Evolutionary conservation across 1,284 basidiomycete species (phyloP), one percentile per base, ranked within the genome.

Genomic region (Fistulinella cinereoalba): DNA sequence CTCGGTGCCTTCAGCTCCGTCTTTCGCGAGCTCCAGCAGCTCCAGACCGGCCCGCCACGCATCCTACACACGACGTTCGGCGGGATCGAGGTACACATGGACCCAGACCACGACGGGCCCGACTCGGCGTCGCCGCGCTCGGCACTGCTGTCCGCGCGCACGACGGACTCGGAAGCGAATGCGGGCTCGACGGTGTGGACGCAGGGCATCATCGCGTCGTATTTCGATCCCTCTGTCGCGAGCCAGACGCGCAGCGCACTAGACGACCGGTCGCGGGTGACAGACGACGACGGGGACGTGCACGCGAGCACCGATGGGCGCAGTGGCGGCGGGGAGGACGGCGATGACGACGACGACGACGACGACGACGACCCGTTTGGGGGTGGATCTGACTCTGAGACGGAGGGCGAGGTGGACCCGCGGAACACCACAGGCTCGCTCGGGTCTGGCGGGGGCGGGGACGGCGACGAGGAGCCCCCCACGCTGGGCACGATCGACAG

Each of bases 1-100:
- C 73, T 89, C 18, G 86, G 87, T 12, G 82, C 84, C 16, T 88
- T 90, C 65, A 77, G 73, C 13, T 74, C 79, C 41, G 83, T 90
- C 33, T 79, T 90, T 46, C 77, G 85, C 34, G 86, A 80, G 47
- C 73, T 84, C 65, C 76, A 72, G 19, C 75, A 80, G 49, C 60
- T 82, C 6, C 80, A 81, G 49, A 77, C 72, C 13, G 55, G 55
- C 32, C 66, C 46, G 50, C 70, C 56, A 54, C 62, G 53, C 25
- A 56, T 60, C 44, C 61, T 64, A 12, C 50, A 62, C 32, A 36
- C 61, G 11, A 39, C 45, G 1, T n/a, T 52, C n/a, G 48, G 47
- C 2, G 7, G 51, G n/a, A 13, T 47, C 18, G 34, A 42, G 8
- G 8, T 50, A 34, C 45, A 49, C 24, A 41, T 36, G 24, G 55